phyloP scores from a whole-genome alignment of 495 filamentous ascomycete species.

The Pseudomonodictys pantanalensis region DNA sequence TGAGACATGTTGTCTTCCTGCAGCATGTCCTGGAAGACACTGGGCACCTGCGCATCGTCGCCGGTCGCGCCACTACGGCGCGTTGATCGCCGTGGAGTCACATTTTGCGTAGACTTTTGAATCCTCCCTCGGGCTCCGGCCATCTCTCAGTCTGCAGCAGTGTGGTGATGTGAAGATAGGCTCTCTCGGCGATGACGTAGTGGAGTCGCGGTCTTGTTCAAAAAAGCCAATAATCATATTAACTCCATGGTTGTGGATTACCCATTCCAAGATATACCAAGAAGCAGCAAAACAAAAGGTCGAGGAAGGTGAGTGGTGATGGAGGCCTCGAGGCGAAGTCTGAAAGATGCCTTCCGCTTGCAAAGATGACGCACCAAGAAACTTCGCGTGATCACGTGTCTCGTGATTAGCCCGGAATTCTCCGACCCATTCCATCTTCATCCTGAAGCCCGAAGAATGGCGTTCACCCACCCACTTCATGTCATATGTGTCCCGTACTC shows the following conservation, averaged over 20 bases:
- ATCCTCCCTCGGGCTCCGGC: slow-evolving; percentile 8
- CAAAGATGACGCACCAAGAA: not conserved
- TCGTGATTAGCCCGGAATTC: not conserved
- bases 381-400: slow-evolving; percentile 12
- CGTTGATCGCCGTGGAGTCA: slow-evolving; percentile 1
- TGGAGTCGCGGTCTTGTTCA: not conserved
- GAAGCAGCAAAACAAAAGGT: too few relatives aligned
- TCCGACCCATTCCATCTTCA: not conserved
- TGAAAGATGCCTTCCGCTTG: not conserved
- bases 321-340: not conserved
- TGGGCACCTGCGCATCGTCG: slow-evolving; percentile 22
- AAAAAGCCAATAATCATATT: too few relatives aligned
- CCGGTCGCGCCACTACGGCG: slow-evolving; percentile 2
- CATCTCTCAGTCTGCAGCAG: too few relatives aligned
- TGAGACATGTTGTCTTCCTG: slow-evolving; percentile 18
- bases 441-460: too few relatives aligned
- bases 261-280: too few relatives aligned
- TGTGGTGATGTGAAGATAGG: too few relatives aligned
- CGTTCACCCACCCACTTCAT: too few relatives aligned
- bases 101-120: not conserved
- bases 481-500: too few relatives aligned
- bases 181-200: not conserved
- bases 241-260: too few relatives aligned
- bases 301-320: too few relatives aligned
- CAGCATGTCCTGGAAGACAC: slow-evolving; percentile 29